Percentiles rank a stretch among this genome's conserved stretches.
phyloP scores from a whole-genome alignment of 345 rosid species.

The Cardamine chenopodiifolia region DNA sequence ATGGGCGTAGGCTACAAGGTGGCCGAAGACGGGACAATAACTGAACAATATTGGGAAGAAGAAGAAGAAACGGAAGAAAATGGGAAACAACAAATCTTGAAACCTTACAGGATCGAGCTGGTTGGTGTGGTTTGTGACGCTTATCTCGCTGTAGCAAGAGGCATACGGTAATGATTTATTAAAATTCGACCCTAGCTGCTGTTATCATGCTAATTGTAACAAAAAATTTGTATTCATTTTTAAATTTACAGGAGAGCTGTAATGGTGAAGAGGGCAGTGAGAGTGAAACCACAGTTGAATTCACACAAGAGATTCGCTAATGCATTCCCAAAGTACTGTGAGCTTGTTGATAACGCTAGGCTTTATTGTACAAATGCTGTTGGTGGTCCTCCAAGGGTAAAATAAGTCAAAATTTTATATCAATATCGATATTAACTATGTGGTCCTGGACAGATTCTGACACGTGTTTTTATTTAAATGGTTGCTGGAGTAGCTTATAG shows the following conservation, averaged over 20 bases:
- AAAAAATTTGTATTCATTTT: neutral
- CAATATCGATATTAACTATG: neutral
- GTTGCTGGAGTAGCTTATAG: conserved; percentile 59
- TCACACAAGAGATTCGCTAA: conserved; percentile 88
- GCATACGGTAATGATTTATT: conserved; percentile 60
- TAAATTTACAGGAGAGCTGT: conserved; percentile 61
- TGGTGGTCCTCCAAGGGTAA: conserved; percentile 78
- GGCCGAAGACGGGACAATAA: conserved; percentile 57
- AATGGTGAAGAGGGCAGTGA: conserved; percentile 74
- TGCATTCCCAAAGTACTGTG: conserved; percentile 73
- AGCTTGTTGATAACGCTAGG: conserved; percentile 77
- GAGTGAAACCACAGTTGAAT: conserved; percentile 76
- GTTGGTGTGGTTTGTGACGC: conserved; percentile 94
- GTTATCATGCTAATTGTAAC: neutral
- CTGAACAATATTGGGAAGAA: conserved; percentile 78
- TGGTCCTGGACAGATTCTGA: neutral
- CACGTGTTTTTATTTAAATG: neutral
- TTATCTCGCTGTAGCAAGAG: conserved; percentile 83
- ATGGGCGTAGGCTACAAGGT: conserved; percentile 89
- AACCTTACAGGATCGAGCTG: conserved; percentile 78
- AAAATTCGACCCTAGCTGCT: neutral
- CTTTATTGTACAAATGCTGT: conserved; percentile 80
- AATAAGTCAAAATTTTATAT: neutral
- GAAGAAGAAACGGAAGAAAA: conserved; percentile 43
- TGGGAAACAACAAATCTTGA: conserved; percentile 41